These are phyloP conservation scores for Thermothelomyces thermophilus DNA, from an alignment of 2,329 filamentous ascomycete genomes.

Conservation along the genomic window DNA sequence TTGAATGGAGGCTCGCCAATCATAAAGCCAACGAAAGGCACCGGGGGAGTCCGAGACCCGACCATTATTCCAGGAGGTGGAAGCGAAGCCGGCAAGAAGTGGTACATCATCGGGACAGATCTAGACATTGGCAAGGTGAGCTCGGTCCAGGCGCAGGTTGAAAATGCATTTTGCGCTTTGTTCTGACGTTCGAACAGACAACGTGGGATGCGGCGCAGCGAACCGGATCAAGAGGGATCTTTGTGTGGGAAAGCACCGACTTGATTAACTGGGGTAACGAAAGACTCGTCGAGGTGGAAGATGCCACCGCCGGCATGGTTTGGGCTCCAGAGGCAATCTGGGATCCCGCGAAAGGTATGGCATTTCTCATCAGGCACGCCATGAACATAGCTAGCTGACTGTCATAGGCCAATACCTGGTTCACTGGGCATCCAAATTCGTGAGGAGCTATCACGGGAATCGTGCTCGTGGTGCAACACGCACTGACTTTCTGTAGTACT, in stretches of 20 bases:
- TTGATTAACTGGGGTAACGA: conserved; percentile 44
- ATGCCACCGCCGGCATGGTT: conserved; percentile 49
- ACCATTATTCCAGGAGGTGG: conserved; percentile 43
- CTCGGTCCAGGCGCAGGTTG: neutral
- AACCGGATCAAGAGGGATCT: conserved; percentile 45
- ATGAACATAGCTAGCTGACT: neutral
- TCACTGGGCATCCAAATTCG: conserved; percentile 43
- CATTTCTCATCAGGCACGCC: too few species aligned
- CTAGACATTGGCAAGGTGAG: conserved; percentile 42
- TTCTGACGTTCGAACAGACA: conserved; percentile 32
- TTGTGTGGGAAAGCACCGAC: conserved; percentile 49
- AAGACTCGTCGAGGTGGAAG: conserved; percentile 44
- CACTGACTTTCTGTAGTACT: conserved; percentile 32
- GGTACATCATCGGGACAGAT: conserved; percentile 51
- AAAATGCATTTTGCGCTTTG: neutral
- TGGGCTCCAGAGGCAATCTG: conserved; percentile 53
- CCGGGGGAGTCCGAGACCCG: conserved; percentile 46
- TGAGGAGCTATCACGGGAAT: conserved; percentile 22
- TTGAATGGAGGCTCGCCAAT: conserved; percentile 44
- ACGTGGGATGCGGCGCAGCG: conserved; percentile 47
- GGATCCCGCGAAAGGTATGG: conserved; percentile 37
- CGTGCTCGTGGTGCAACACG: neutral
- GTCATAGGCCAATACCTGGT: conserved; percentile 37
- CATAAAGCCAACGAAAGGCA: conserved; percentile 44
- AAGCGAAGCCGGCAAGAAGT: conserved; percentile 41